Base-by-base conservation (phyloP, 768 basidiomycete genomes). In the Symmetrospora coprosmae region DNA sequence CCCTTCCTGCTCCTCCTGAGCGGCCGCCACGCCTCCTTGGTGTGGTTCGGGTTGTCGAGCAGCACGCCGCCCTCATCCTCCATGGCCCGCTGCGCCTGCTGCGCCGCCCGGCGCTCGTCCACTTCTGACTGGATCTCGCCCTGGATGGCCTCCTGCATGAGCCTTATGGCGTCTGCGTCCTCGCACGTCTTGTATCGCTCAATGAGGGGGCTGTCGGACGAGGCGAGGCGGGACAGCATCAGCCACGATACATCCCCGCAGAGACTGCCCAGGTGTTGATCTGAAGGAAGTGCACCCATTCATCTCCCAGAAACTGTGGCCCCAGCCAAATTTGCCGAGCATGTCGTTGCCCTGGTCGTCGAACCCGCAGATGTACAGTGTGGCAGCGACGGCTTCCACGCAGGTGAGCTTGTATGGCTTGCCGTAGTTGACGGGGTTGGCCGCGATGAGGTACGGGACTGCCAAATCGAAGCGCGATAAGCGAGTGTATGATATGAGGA, bases 371-470 rank as follows among this genome's bases (percentile, higher is more conserved):
- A 97, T 85, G 71, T 87, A 94, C 67, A 99, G 91, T 0, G 89
- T 85, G 0, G 92, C 94, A 0, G 94, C 91, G 4, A 96, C 66
- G 0, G 75, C 75, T 37, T 69, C 68, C 8, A 87, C 91, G 65
- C 92, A 96, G 68, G 92, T 96, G 38, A 99, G 76, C 48, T 84
- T 77, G 89, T 90, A 96, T 0, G 94, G 94, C 71, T 88, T 90
- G 9, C 94, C 94, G 66, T 97, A 99, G 73, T 99, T 99, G 9
- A 89, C 89, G 0, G 92, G 90, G 71, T 99, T 99, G 0, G 89
- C 85, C 0, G 94, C 94, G 41, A 97, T 72, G 19, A 99, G 80
- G 71, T 92, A 97, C 0, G 94, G 94, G 28, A 99, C 92, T 99
- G 65, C 14, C 17, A 1, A 23, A 37, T 56, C 27, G 16, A 45